Evolutionary conservation across 2,329 filamentous ascomycete genomes (phyloP), one percentile per base, ranked within the genome.

Genomic region (Botrytis porri): DNA sequence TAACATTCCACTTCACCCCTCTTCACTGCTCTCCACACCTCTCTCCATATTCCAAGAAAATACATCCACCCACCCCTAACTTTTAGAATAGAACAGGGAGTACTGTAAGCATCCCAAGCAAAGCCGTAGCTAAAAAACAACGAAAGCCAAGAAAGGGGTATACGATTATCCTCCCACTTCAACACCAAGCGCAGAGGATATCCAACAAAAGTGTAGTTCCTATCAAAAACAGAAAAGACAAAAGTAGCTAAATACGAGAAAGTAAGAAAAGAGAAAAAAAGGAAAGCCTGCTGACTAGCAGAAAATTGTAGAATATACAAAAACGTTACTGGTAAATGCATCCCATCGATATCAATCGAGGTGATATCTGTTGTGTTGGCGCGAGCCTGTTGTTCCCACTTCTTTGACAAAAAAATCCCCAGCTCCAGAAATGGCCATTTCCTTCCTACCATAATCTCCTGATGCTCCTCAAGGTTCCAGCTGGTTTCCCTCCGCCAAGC

Each of bases 101-200:
- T 67, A 41, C 48, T 57, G 64, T 67, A 57, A 43, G 16, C 37
- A 59, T 66, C 45, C 64, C 43, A 8, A 20, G 16, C n/a, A 37
- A 39, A 54, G n/a, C 48, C 37, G 48, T 69, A 41, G n/a, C 37
- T 41, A 10, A 32, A 57, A 54, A 39, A 67, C 12, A n/a, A 48
- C 12, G 32, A 66, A 39, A n/a, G 32, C 54, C 64, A 54, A 66
- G 64, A 39, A 66, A 57, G n/a, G 48, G 65, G 65, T 69, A 69
- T 69, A 25, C 37, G 35, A 57, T 32, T 37, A 43, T 69, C 35
- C 65, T 41, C 39, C 35, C 48, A 69, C 65, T 57, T 20, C 65
- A 43, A 69, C 16, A 41, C 35, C n/a, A 51, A 57, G 65, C 64
- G 64, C 37, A 57, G 22, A 69, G 65, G 65, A 59, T 32, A 69